Percentiles rank a stretch among this genome's conserved stretches.
Evolutionary conservation across 257 asterid genomes (phyloP).

Genomic region (Ophiorrhiza pumila): DNA sequence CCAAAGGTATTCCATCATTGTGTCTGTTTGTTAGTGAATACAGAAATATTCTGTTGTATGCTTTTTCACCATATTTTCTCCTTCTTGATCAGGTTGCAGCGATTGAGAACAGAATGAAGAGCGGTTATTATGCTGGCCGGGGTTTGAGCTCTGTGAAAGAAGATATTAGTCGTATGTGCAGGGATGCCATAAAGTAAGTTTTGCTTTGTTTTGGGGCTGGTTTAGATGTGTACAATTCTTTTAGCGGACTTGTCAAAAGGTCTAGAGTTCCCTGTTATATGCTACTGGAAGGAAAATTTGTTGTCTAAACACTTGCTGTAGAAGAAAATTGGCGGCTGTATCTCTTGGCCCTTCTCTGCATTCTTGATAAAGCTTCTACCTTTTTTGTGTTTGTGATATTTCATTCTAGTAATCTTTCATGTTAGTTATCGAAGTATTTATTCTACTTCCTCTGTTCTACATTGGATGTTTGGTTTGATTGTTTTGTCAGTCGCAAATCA

Average conservation of each 20-base stretch:
- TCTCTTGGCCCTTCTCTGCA: not conserved
- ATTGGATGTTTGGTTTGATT: not conserved
- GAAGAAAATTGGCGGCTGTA: not conserved
- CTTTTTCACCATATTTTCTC: constrained; percentile 12
- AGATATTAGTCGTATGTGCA: constrained; percentile 87
- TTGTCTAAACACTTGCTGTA: not conserved
- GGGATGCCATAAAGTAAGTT: constrained; percentile 89
- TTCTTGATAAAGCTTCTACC: not conserved
- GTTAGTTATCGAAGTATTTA: not conserved
- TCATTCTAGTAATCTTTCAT: too few species aligned
- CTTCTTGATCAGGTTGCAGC: constrained; percentile 63
- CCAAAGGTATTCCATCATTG: constrained; percentile 55
- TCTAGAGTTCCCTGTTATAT: not conserved
- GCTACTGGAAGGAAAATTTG: not conserved
- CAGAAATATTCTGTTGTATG: not conserved
- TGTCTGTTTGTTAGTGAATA: constrained; percentile 7
- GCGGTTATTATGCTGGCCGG: constrained; percentile 77
- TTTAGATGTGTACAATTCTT: not conserved
- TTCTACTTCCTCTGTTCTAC: not conserved
- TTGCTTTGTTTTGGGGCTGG: not conserved
- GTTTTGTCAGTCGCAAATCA: not conserved
- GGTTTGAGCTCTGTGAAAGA: constrained; percentile 85
- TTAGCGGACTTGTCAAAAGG: not conserved
- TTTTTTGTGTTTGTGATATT: not conserved
- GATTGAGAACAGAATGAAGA: constrained; percentile 73